phyloP scores from a whole-genome alignment of 441 rosid species.

The Eruca vesicaria region DNA sequence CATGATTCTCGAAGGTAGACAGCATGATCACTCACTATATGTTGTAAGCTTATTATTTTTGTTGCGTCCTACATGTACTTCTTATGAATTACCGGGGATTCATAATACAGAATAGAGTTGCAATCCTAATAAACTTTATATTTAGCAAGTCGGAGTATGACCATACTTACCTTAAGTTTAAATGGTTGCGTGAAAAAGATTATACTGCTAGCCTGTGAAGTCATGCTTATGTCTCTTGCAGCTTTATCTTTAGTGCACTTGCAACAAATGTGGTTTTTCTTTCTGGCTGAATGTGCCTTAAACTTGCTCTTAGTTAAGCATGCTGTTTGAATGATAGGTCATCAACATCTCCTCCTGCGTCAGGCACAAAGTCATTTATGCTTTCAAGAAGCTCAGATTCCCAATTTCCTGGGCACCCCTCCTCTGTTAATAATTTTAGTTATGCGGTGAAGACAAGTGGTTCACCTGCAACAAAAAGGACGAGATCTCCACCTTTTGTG shows the following conservation, averaged over 20 bases:
- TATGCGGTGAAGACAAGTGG: constrained; percentile 33
- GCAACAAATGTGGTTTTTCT: constrained; percentile 18
- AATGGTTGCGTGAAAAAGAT: background rate
- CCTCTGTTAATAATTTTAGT: constrained; percentile 29
- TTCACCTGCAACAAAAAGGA: constrained; percentile 57
- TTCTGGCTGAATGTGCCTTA: constrained; percentile 10
- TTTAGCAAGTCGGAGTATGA: background rate
- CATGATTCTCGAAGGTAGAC: constrained; percentile 53
- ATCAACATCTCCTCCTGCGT: constrained; percentile 48
- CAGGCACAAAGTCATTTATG: constrained; percentile 43
- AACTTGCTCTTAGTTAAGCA: constrained; percentile 4
- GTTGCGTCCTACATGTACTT: background rate
- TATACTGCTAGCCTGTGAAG: constrained; percentile 13
- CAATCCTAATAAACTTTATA: constrained; percentile 2
- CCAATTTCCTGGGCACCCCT: constrained; percentile 41
- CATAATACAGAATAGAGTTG: constrained; percentile 7
- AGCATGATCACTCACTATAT: constrained; percentile 20
- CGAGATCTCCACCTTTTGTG: constrained; percentile 63
- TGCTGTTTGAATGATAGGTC: constrained; percentile 45
- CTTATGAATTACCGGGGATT: constrained; percentile 7
- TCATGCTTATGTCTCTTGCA: constrained; percentile 23
- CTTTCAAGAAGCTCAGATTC: constrained; percentile 43
- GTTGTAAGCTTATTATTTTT: constrained; percentile 18
- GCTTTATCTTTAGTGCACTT: constrained; percentile 8
- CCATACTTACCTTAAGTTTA: background rate